Evolutionary conservation across 2,329 filamentous ascomycete species (phyloP).

Genomic region (Cordyceps cicadae): DNA sequence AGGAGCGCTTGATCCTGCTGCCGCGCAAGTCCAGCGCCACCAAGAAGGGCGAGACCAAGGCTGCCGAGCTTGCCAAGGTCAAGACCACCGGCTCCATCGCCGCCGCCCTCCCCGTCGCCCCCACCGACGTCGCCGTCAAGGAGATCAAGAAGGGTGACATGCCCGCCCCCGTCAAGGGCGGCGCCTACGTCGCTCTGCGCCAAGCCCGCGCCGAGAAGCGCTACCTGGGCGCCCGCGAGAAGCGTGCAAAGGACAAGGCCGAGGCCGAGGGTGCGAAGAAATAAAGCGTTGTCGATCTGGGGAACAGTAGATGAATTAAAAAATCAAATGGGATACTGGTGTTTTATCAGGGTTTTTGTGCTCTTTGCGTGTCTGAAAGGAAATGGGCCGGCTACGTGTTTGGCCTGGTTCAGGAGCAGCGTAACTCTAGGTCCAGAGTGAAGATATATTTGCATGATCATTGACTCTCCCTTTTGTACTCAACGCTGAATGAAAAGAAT

Average conservation of each 20-base stretch:
- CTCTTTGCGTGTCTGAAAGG: constrained; percentile 17
- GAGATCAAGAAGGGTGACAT: constrained; percentile 79
- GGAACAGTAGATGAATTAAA: background rate
- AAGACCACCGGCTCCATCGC: constrained; percentile 41
- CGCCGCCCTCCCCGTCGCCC: constrained; percentile 63
- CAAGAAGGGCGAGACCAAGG: constrained; percentile 88
- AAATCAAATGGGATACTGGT: constrained; percentile 11
- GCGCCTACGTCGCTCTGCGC: constrained; percentile 81
- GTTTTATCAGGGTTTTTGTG: constrained; percentile 14
- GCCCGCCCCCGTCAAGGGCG: constrained; percentile 66
- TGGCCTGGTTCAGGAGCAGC: constrained; percentile 28
- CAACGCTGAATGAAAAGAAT: constrained; percentile 22
- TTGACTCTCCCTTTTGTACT: constrained; percentile 26
- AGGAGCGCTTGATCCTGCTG: constrained; percentile 92
- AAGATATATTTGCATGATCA: constrained; percentile 36
- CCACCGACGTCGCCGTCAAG: constrained; percentile 55
- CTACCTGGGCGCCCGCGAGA: constrained; percentile 77
- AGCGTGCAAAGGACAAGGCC: constrained; percentile 82
- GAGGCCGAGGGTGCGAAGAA: constrained; percentile 81
- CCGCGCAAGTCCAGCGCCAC: constrained; percentile 87
- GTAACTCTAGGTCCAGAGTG: constrained; percentile 34
- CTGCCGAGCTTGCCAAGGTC: constrained; percentile 70
- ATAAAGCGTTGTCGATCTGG: constrained; percentile 39
- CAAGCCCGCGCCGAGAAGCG: constrained; percentile 76
- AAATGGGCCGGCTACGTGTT: constrained; percentile 29